These are phyloP conservation scores for Penicillium silybi DNA, from an alignment of 495 filamentous ascomycete genomes.

Conservation along the genomic window DNA sequence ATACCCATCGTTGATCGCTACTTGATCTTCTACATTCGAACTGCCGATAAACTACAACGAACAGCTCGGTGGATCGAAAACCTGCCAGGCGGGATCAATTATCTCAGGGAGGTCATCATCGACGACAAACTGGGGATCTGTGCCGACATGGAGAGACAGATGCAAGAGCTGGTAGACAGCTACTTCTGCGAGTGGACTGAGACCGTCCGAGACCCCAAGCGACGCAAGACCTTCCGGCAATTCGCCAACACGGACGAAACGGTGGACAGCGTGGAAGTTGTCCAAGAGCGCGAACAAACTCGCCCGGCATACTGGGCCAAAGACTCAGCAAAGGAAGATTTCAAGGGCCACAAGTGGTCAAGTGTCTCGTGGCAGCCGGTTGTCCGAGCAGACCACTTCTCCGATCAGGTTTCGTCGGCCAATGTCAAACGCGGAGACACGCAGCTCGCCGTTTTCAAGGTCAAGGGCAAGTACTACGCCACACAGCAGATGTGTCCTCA, in stretches of 20 bases:
- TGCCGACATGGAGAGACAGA: slow-evolving; percentile 81
- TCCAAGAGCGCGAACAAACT: slow-evolving; percentile 69
- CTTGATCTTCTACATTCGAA: slow-evolving; percentile 94
- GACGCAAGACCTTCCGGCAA: slow-evolving; percentile 72
- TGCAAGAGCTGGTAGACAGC: slow-evolving; percentile 81
- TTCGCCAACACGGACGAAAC: slow-evolving; percentile 82
- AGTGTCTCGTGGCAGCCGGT: slow-evolving; percentile 80
- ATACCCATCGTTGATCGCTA: slow-evolving; percentile 88
- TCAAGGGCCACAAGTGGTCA: slow-evolving; percentile 71
- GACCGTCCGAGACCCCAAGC: slow-evolving; percentile 65
- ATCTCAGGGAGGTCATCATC: slow-evolving; percentile 78
- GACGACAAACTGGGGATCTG: slow-evolving; percentile 88
- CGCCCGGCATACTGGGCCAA: slow-evolving; percentile 84
- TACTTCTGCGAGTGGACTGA: slow-evolving; percentile 97
- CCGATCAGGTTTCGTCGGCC: slow-evolving; percentile 59
- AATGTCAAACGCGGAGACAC: slow-evolving; percentile 87
- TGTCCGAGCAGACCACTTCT: slow-evolving; percentile 68
- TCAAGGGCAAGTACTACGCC: slow-evolving; percentile 80
- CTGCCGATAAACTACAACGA: slow-evolving; percentile 90
- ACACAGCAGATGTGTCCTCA: slow-evolving; percentile 98
- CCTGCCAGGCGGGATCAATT: slow-evolving; percentile 81
- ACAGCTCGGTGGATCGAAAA: slow-evolving; percentile 92
- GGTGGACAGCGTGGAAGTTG: slow-evolving; percentile 65
- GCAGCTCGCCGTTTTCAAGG: slow-evolving; percentile 86
- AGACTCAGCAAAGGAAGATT: slow-evolving; percentile 65